These are phyloP conservation scores for Mucor indicus DNA, from an alignment of 371 early-diverging fungal species.

Conservation along the genomic window DNA sequence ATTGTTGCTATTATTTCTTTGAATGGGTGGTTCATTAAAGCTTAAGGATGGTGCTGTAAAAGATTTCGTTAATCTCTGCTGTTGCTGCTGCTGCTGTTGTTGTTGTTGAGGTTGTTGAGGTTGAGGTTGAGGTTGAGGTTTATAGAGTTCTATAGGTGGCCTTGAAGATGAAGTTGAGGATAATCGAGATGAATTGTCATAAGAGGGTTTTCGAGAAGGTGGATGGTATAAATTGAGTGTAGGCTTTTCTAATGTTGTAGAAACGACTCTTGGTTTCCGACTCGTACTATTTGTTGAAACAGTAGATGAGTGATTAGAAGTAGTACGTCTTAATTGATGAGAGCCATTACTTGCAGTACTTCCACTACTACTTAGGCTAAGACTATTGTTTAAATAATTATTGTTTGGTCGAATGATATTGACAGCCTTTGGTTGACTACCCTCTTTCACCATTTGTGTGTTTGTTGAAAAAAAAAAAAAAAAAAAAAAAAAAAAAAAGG, in stretches of 20 bases:
- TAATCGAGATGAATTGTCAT: not conserved
- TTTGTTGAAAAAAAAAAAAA: constrained; percentile 1
- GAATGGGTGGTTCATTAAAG: not conserved
- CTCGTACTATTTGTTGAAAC: too few species aligned
- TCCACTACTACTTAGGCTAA: constrained; percentile 8
- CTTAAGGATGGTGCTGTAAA: constrained; percentile 6
- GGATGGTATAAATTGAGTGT: constrained; percentile 25
- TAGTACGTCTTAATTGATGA: constrained; percentile 1
- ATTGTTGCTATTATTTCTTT: not conserved
- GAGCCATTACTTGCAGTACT: constrained; percentile 8
- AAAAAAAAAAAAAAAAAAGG: not conserved
- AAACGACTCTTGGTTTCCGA: constrained; percentile 13
- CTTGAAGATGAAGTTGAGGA: not conserved
- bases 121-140: constrained; percentile 10
- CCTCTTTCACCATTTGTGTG: constrained; percentile 21
- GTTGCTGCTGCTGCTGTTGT: constrained; percentile 1
- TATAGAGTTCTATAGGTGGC: constrained; percentile 13
- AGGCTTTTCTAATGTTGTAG: constrained; percentile 13
- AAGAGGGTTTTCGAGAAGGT: constrained; percentile 15
- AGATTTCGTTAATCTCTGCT: not conserved
- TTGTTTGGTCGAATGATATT: constrained; percentile 26
- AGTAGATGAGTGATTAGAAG: too few species aligned
- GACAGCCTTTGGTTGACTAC: constrained; percentile 23
- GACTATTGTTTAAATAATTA: not conserved
- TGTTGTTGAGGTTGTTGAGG: constrained; percentile 4